phyloP scores from a whole-genome alignment of 129 eudicot species.

The sunflower (Helianthus annuus) region HanXRQr2.0-SUNRISE NC_035440.2:26167695-26168194 shows the following conservation, averaged over 20 bases:
- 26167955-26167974: background rate
- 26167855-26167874: background rate
- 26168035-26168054: background rate
- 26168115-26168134: too few relatives aligned
- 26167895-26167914: too few relatives aligned
- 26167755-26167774: conserved; percentile 20
- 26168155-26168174: too few relatives aligned
- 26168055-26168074: background rate
- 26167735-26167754: conserved; percentile 45
- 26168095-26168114: background rate
- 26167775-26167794: background rate
- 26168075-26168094: background rate
- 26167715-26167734: conserved; percentile 69
- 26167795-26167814: too few relatives aligned
- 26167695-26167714: conserved; percentile 64
- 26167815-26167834: too few relatives aligned
- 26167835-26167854: too few relatives aligned
- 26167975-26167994: background rate
- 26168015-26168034: background rate
- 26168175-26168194: too few relatives aligned
- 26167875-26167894: background rate
- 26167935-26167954: background rate
- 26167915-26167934: too few relatives aligned
- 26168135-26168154: too few relatives aligned
- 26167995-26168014: background rate